These are phyloP conservation scores for Chimonanthus salicifolius DNA, from an alignment of 164 flowering plant species.

Conservation along the genomic window DNA sequence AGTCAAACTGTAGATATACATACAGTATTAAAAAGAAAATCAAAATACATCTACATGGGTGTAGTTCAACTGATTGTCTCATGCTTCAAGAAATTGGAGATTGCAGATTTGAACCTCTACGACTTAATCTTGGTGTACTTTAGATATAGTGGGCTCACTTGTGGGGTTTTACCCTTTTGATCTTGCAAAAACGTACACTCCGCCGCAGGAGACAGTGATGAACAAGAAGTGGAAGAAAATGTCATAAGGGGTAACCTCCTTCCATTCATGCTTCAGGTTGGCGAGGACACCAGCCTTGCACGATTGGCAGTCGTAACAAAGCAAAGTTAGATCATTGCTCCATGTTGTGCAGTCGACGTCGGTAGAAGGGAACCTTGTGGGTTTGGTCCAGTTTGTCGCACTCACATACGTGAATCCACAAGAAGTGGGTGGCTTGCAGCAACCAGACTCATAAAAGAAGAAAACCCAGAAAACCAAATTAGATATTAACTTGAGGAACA, in stretches of 20 bases:
- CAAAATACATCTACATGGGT: too few relatives aligned
- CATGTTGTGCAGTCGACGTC: slow-evolving; percentile 23
- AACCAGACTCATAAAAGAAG: slow-evolving; percentile 17
- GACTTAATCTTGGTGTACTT: too few relatives aligned
- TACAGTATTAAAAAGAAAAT: too few relatives aligned
- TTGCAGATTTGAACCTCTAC: too few relatives aligned
- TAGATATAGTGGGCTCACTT: too few relatives aligned
- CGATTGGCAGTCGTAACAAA: slow-evolving; percentile 37
- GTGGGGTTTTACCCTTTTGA: too few relatives aligned
- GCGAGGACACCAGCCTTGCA: slow-evolving; percentile 46
- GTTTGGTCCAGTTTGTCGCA: slow-evolving; percentile 21
- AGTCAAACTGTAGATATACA: too few relatives aligned
- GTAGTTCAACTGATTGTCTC: too few relatives aligned
- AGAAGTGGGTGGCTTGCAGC: slow-evolving; percentile 29
- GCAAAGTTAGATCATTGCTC: slow-evolving; percentile 17
- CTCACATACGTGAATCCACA: slow-evolving; percentile 19
- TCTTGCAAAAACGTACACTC: background rate
- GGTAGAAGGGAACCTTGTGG: slow-evolving; percentile 11
- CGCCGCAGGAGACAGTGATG: too few relatives aligned
- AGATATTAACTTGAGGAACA: too few relatives aligned
- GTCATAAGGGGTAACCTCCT: slow-evolving; percentile 17
- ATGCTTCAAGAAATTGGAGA: too few relatives aligned
- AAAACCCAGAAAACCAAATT: too few relatives aligned
- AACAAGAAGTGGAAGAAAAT: slow-evolving; percentile 17
- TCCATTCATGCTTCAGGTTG: slow-evolving; percentile 32